Base-by-base conservation (phyloP, 108 stramenopile genomes). In the Cylindrotheca closterium region DNA sequence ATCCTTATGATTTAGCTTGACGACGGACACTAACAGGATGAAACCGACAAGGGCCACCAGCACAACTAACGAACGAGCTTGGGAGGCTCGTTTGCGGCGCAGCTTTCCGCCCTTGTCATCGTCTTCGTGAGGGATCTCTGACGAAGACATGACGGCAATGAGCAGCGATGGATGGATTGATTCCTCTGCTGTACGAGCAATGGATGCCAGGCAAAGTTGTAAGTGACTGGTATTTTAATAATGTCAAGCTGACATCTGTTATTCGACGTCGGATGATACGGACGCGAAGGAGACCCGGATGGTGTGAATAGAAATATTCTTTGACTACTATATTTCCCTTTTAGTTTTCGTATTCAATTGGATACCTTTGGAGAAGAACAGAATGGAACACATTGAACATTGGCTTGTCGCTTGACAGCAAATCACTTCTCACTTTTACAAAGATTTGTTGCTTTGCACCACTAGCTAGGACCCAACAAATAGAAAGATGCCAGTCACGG, bases 21-120 rank as follows among this genome's bases (percentile, higher is more conserved):
- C 70, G 30, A 56, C 56, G 28, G 58, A 34, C 7, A 33, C 30
- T 4, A 73, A 1, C 2, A 51, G 49, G 21, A 73, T 21, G 1
- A 73, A 59, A 21, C 47, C 46, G 4, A 73, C n/a, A 17, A 73
- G 27, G 27, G 29, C 47, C n/a, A 65, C 37, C 19, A 56, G 45
- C 23, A 59, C 48, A 23, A 65, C 17, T 12, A 57, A 30, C 22
- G 42, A 47, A 2, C 47, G 30, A 2, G 58, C 33, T 19, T 46
- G 56, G 1, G 58, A 59, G 47, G 59, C 58, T 33, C 56, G 42
- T 53, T 65, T 57, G 1, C 71, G 71, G 22, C 51, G 56, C 31
- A 73, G 31, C 34, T 73, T 73, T 12, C 57, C 30, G 23, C 37
- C 33, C 37, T 73, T 73, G 17, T 58, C 71, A 26, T 42, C 32